Conservation (phyloP, 768 basidiomycete genomes). For the Lactarius indigo region DNA sequence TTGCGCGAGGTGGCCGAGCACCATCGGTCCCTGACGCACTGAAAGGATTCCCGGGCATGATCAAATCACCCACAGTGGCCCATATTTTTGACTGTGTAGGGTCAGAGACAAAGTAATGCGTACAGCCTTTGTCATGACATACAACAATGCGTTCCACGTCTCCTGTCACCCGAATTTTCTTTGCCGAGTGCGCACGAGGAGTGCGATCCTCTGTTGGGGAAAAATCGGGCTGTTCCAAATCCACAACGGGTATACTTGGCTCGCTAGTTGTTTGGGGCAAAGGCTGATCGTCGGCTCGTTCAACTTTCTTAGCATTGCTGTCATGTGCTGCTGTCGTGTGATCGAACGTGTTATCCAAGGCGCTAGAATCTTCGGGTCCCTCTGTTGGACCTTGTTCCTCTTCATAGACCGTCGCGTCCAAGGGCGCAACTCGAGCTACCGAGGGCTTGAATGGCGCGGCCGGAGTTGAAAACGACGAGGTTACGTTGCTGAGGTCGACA, state of each 20-base stretch:
- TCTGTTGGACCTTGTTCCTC: conserved; percentile 2
- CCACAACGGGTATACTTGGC: conserved; percentile 4
- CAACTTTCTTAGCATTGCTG: background rate
- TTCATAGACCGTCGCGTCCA: background rate
- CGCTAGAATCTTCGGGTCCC: conserved; percentile 4
- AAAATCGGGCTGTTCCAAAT: background rate
- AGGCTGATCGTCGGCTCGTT: background rate
- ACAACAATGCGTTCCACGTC: conserved; percentile 66
- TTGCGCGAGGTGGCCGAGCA: conserved; percentile 47
- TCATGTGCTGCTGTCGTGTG: conserved; percentile 3
- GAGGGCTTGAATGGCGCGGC: conserved; percentile 29
- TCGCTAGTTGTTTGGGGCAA: background rate
- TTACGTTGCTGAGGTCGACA: conserved; percentile 47
- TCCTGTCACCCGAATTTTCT: conserved; percentile 50
- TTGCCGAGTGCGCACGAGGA: conserved; percentile 20
- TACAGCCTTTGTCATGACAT: conserved; percentile 29
- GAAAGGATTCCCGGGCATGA: conserved; percentile 53
- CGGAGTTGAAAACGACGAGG: conserved; percentile 42
- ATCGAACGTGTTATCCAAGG: conserved; percentile 20
- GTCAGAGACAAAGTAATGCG: background rate
- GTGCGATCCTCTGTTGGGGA: conserved; percentile 27
- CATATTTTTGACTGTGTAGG: conserved; percentile 60
- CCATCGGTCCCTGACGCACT: conserved; percentile 32
- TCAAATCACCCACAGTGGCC: conserved; percentile 58
- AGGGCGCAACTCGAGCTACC: background rate